phyloP scores from a whole-genome alignment of 2,329 filamentous ascomycete species.

The Setomelanomma holmii region DNA sequence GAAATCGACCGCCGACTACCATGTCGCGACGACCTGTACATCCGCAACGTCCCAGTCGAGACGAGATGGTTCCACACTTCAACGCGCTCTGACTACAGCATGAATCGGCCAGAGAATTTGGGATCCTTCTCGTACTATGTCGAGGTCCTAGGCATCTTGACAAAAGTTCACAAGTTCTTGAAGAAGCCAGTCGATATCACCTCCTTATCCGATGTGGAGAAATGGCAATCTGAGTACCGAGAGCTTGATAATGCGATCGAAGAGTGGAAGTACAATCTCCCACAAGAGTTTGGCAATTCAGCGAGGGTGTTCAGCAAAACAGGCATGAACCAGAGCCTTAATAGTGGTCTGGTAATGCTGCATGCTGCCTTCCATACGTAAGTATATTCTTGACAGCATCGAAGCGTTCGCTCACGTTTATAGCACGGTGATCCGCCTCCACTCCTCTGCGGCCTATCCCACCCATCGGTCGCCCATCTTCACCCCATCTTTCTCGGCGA shows the following conservation, averaged over 20 bases:
- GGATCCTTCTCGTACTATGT: conserved; percentile 91
- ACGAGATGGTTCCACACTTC: conserved; percentile 76
- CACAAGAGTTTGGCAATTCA: conserved; percentile 84
- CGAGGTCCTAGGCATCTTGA: conserved; percentile 85
- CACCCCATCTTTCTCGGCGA: conserved; percentile 84
- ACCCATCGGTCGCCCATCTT: conserved; percentile 89
- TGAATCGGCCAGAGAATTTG: conserved; percentile 78
- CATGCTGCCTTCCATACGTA: conserved; percentile 88
- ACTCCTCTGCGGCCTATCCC: conserved; percentile 91
- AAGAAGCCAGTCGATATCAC: conserved; percentile 91
- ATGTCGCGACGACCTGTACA: conserved; percentile 85
- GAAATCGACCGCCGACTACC: conserved; percentile 88
- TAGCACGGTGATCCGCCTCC: conserved; percentile 82
- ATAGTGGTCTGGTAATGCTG: conserved; percentile 88
- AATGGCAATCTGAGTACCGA: conserved; percentile 87
- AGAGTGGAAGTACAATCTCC: conserved; percentile 83
- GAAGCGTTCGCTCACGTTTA: conserved; percentile 23
- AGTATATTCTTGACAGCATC: conserved; percentile 42
- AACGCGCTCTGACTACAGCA: conserved; percentile 64
- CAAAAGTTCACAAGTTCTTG: conserved; percentile 85
- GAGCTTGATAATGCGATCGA: conserved; percentile 81
- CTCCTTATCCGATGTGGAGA: conserved; percentile 81
- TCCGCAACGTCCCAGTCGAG: conserved; percentile 82
- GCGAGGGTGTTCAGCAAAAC: conserved; percentile 71
- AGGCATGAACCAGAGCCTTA: conserved; percentile 71